These are phyloP conservation scores for Xylaria telfairii DNA, from an alignment of 495 filamentous ascomycete genomes.

Conservation along the genomic window DNA sequence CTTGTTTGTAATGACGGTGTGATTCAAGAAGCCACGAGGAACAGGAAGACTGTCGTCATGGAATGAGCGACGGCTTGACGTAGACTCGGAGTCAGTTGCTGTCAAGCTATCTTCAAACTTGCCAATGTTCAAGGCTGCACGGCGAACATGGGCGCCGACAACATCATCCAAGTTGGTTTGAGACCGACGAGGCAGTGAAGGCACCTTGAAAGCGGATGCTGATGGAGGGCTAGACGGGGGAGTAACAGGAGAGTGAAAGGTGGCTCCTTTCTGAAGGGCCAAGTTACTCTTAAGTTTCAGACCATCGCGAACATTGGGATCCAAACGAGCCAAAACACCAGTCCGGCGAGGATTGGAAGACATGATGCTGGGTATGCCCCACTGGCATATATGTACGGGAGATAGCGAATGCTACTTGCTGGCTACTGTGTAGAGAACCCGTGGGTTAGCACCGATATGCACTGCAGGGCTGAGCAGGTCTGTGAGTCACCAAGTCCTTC, in stretches of 20 bases:
- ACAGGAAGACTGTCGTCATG: slow-evolving; percentile 57
- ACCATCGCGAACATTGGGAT: slow-evolving; percentile 42
- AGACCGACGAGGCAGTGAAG: slow-evolving; percentile 63
- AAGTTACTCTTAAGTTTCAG: slow-evolving; percentile 59
- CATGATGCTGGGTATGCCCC: slow-evolving; percentile 47
- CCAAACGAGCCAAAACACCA: slow-evolving; percentile 52
- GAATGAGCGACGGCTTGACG: slow-evolving; percentile 39
- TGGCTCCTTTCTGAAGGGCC: slow-evolving; percentile 66
- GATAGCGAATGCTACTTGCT: slow-evolving; percentile 28
- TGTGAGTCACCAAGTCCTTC: slow-evolving; percentile 43
- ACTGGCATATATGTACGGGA: slow-evolving; percentile 15
- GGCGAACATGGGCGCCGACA: slow-evolving; percentile 60
- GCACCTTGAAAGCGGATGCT: slow-evolving; percentile 52
- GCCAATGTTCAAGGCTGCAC: slow-evolving; percentile 61
- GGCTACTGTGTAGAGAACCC: slow-evolving; percentile 36
- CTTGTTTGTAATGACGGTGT: slow-evolving; percentile 48
- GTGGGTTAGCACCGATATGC: slow-evolving; percentile 38
- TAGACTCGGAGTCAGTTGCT: slow-evolving; percentile 38
- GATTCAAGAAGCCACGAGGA: slow-evolving; percentile 57
- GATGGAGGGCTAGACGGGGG: slow-evolving; percentile 51
- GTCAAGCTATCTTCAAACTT: slow-evolving; percentile 48
- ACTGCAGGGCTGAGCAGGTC: slow-evolving; percentile 34
- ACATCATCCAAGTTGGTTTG: slow-evolving; percentile 68
- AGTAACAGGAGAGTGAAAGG: slow-evolving; percentile 63
- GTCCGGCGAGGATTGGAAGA: slow-evolving; percentile 59